A percentile compares a stretch with the other conserved stretches of the same genome.
These are phyloP conservation scores for Phytopythium oedochilum DNA, from an alignment of 352 stramenopile species.

Conservation along the genomic window DNA sequence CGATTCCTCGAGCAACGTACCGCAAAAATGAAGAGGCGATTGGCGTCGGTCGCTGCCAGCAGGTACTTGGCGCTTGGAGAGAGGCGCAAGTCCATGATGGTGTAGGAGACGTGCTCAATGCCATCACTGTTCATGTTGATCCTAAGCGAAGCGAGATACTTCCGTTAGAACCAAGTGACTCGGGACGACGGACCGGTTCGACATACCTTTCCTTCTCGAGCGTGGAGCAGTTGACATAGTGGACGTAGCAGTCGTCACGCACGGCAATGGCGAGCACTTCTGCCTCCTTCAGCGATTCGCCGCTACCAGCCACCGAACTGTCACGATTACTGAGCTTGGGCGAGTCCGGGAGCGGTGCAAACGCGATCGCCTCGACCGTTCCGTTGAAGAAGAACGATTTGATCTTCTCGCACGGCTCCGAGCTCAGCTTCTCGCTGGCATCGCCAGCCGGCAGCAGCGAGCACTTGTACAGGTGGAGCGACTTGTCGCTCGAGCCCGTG, in stretches of 20 bases:
- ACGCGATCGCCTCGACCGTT: slow-evolving; percentile 58
- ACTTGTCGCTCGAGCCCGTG: slow-evolving; percentile 72
- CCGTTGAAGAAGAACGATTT: slow-evolving; percentile 87
- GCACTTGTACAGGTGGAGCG: slow-evolving; percentile 63
- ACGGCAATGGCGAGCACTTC: slow-evolving; percentile 64
- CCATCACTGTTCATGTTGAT: slow-evolving; percentile 85
- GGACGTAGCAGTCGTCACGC: slow-evolving; percentile 80
- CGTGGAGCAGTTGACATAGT: slow-evolving; percentile 76
- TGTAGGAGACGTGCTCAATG: slow-evolving; percentile 86
- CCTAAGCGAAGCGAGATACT: slow-evolving; percentile 17
- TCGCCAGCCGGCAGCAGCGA: slow-evolving; percentile 9
- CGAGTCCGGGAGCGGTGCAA: slow-evolving; percentile 28
- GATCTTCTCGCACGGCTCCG: slow-evolving; percentile 43
- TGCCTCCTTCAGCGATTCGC: background rate
- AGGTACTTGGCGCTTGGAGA: slow-evolving; percentile 76
- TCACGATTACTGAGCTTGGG: background rate
- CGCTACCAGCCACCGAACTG: background rate
- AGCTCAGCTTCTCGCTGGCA: background rate
- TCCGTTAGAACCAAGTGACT: background rate
- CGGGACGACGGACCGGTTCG: background rate
- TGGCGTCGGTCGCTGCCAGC: slow-evolving; percentile 76
- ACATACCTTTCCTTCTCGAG: slow-evolving; percentile 76
- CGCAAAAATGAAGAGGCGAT: slow-evolving; percentile 74
- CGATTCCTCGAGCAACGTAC: slow-evolving; percentile 19
- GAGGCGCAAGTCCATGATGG: slow-evolving; percentile 78